Conservation (phyloP, 2,329 filamentous ascomycete species). For the Xylaria sp. region DNA sequence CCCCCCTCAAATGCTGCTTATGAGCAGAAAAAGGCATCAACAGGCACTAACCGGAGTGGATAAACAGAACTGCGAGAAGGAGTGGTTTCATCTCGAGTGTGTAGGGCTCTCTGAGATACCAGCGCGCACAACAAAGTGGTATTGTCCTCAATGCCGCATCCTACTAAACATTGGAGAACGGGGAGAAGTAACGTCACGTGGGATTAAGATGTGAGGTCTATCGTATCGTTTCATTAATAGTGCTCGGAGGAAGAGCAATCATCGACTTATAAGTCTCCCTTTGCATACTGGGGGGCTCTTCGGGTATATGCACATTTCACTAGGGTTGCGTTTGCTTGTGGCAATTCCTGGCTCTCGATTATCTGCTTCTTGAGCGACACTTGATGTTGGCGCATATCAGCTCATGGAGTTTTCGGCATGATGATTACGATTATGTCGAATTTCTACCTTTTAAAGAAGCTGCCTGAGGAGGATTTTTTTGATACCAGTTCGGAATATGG, state of each 20-base stretch:
- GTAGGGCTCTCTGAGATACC: conserved; percentile 76
- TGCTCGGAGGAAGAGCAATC: neutral
- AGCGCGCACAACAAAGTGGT: conserved; percentile 82
- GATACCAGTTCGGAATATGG: conserved; percentile 32
- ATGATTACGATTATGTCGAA: conserved; percentile 1
- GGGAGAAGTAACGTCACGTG: conserved; percentile 71
- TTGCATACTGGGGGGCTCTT: neutral
- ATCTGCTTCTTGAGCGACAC: neutral
- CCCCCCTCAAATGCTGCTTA: conserved; percentile 10
- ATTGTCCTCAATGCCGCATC: conserved; percentile 80
- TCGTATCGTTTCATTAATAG: neutral
- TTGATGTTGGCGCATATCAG: neutral
- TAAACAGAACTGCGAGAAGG: conserved; percentile 74
- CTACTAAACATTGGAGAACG: conserved; percentile 71
- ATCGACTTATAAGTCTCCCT: neutral
- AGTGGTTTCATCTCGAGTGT: conserved; percentile 88
- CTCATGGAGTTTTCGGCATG: conserved; percentile 12
- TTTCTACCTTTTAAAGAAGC: neutral
- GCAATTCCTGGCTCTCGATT: neutral
- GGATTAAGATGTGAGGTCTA: conserved; percentile 58
- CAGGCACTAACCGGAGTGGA: conserved; percentile 44
- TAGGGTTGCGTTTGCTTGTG: neutral
- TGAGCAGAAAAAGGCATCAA: conserved; percentile 27
- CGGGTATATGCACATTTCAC: neutral
- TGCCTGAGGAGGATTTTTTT: conserved; percentile 14